Base-by-base conservation (phyloP, 495 filamentous ascomycete species). In the Penicillium lividum region DNA sequence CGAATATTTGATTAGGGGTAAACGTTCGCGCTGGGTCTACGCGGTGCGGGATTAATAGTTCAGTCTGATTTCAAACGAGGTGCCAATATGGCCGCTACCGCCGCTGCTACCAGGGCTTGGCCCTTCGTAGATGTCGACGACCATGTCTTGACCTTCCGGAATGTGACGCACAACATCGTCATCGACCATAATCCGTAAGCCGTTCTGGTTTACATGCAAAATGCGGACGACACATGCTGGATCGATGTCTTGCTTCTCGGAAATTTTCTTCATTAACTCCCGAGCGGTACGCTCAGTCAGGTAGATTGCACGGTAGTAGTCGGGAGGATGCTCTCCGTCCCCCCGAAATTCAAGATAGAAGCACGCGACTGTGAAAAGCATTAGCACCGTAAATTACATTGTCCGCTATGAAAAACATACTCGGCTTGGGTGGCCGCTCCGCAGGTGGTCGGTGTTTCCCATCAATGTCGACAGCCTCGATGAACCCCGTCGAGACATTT, bases 401-500 rank as follows among this genome's bases (percentile, higher is more conserved):
- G n/a, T n/a, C n/a, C n/a, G n/a, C n/a, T n/a, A n/a, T n/a, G n/a
- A 57, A 44, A 22, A 60, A 78, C 83, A 73, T 77, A 85, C 85
- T 78, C 44, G 88, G 87, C 68, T 91, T 95, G n/a, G 82, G 73
- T 3, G 80, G 72, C 46, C 81, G 82, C 60, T 96, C 90, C 7
- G 81, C 73, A 4, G 94, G 93, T 31, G 94, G 89, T 53, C 87
- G 83, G 68, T 98, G 98, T 0, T 81, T 78, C 9, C 86, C 79
- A 71, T 98, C 95, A 27, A 98, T 90, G 38, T 89, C 94, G 6
- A 96, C 73, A 1, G 91, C 92, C 68, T 98, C 93, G 56, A 98
- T 93, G 66, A 4, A 66, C 53, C 42, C 78, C 78, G 10, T 86
- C 82, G n/a, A n/a, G n/a, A n/a, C 46, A 66, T 66, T 5, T 79